A percentile compares a stretch with the other conserved stretches of the same genome.
These are phyloP conservation scores for Podospora bellae-mahoneyi DNA, from an alignment of 495 filamentous ascomycete species.

Conservation along the genomic window DNA sequence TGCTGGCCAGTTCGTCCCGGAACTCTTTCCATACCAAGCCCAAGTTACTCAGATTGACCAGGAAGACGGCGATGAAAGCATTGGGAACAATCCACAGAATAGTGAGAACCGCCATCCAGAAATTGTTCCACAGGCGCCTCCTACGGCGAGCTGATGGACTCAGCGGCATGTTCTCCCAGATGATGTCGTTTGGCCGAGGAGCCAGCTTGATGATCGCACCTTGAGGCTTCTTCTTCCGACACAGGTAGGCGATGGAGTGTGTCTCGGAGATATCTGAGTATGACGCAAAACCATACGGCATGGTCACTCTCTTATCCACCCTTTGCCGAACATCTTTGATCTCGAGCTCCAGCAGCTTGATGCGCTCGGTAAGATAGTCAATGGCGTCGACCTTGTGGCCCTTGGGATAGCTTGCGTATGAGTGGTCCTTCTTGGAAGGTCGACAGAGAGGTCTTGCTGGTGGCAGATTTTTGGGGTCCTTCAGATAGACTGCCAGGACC, in stretches of 20 bases:
- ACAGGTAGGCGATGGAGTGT: conserved; percentile 78
- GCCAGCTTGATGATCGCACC: conserved; percentile 77
- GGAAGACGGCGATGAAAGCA: conserved; percentile 88
- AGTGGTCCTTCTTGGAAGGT: conserved; percentile 68
- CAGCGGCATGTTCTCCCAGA: conserved; percentile 89
- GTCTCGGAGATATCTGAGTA: conserved; percentile 85
- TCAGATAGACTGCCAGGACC: conserved; percentile 83
- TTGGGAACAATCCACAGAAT: conserved; percentile 92
- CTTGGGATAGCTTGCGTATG: conserved; percentile 53
- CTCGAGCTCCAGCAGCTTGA: conserved; percentile 74
- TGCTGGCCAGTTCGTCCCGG: conserved; percentile 53
- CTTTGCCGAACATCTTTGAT: conserved; percentile 77
- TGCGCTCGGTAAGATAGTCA: conserved; percentile 83
- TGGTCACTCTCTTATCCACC: conserved; percentile 80
- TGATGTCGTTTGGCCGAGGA: conserved; percentile 84
- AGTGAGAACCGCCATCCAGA: conserved; percentile 80
- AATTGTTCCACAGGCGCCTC: conserved; percentile 70
- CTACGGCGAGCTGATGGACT: conserved; percentile 61
- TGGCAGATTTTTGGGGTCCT: conserved; percentile 78
- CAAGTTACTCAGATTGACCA: conserved; percentile 78
- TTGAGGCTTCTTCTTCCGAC: conserved; percentile 73
- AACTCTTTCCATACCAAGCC: conserved; percentile 79
- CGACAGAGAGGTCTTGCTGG: conserved; percentile 72
- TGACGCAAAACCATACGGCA: conserved; percentile 91
- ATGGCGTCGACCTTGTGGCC: conserved; percentile 87